Percentiles rank a stretch among this genome's conserved stretches.
Conservation (phyloP, 441 rosid genomes). For the Aleurites moluccanus region DNA sequence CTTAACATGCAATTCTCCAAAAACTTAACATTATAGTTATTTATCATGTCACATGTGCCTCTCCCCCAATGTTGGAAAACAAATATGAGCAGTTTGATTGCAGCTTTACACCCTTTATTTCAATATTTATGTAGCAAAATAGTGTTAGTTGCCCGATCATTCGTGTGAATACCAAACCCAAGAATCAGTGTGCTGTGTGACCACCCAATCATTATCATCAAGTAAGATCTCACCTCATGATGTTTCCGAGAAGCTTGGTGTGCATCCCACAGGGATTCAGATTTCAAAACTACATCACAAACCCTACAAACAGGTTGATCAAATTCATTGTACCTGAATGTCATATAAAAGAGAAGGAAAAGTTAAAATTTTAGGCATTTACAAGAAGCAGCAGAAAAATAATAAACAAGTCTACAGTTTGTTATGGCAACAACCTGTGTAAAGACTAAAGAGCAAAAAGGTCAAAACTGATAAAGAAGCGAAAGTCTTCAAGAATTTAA, state of each 20-base stretch:
- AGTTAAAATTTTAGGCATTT: neutral
- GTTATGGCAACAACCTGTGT: neutral
- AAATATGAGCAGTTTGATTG: neutral
- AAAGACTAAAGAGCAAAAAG: neutral
- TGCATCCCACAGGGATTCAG: conserved; percentile 82
- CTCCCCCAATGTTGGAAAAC: neutral
- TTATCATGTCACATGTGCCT: neutral
- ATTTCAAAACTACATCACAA: conserved; percentile 76
- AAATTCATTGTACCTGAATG: conserved; percentile 71
- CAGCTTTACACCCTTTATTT: neutral
- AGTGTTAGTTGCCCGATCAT: neutral
- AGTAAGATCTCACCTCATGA: conserved; percentile 51
- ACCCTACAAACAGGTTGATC: conserved; percentile 90
- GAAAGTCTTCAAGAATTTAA: neutral
- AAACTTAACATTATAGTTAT: neutral
- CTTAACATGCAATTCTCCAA: neutral
- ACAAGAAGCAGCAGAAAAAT: conserved; percentile 2
- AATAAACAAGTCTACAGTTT: neutral
- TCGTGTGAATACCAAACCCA: neutral
- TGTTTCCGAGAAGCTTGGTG: conserved; percentile 98
- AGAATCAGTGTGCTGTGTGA: neutral
- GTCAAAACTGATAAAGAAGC: neutral
- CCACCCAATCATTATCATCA: neutral
- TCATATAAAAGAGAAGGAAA: neutral
- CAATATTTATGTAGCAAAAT: neutral